Base-by-base conservation (phyloP, 306 rosid species). In the Ochetophila trinervis region DNA sequence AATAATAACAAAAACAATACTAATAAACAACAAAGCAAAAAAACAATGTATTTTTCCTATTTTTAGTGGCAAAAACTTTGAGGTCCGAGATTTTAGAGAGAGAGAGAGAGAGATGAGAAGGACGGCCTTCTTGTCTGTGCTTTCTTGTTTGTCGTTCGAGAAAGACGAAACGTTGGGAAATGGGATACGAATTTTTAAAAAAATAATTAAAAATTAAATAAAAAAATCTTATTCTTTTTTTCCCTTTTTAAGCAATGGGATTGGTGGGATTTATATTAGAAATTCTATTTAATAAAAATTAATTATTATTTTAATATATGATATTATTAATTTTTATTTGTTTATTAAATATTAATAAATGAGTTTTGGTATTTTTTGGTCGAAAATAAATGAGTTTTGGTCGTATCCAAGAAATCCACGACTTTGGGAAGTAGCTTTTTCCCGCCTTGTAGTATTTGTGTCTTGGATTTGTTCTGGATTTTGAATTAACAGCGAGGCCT, bases 371-470 rank as follows among this genome's bases (percentile, higher is more conserved):
- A 49, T 51, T 65, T 75, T 27, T 23, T 57, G n/a, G n/a, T n/a
- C n/a, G n/a, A 36, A 36, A 36, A 5, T 55, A 71, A 32, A 63
- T 64, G 0, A 64, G 0, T 2, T 76, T 30, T 27, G 63, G 71
- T 21, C 59, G 45, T 40, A 40, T 40, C 15, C 14, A 70, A 32
- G n/a, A 35, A 55, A 45, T 32, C 78, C 71, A 13, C 54, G 30
- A 36, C 1, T 56, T 66, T 77, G 58, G 78, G 82, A 77, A 63
- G 51, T 49, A 18, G 32, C 3, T 27, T 27, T 27, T 73, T 78
- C 82, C 82, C 82, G 82, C 79, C 76, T 72, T 68, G 59, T 59
- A 40, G 50, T 22, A 57, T 78, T 68, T 40, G 45, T 56, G 71
- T 58, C 53, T 76, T 57, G 9, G 51, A 6, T 48, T 32, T 60